Evolutionary conservation across 768 basidiomycete species (phyloP), one percentile per base, ranked within the genome.

Genomic region (Pleurotus pulmonarius): DNA sequence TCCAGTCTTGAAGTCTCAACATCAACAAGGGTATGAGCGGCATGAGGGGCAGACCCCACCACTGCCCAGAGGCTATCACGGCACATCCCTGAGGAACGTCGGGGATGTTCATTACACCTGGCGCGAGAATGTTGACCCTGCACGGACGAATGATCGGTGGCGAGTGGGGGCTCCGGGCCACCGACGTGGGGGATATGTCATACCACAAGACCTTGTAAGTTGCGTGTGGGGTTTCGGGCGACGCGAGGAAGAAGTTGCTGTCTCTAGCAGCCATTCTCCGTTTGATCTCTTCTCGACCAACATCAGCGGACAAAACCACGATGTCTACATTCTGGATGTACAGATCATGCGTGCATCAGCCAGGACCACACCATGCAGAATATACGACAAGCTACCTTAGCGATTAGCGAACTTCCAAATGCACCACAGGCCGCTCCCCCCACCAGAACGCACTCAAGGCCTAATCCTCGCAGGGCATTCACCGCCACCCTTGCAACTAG

Each of bases 271-370:
- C 66, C 13, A 77, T 61, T 38, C 65, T 53, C 4, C 29, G 51
- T 52, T 77, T 75, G 45, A 77, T 38, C 56, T 7, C 44, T 41
- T 63, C 75, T 69, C 58, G 63, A 61, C 18, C 49, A 20, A 52
- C 48, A 37, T 40, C 62, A 55, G 4, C 34, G 16, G 69, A 67
- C 37, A 74, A 62, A n/a, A 73, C 69, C 39, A 73, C 61, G 5
- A 76, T 61, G 51, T 75, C 74, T 12, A 74, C 55, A 49, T 75
- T 74, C 75, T 75, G 26, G 8, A 22, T 6, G 40, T 3, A n/a
- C 3, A 34, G 12, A 53, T 41, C 26, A 6, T 5, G 20, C 20
- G 12, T 24, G 34, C 20, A n/a, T 13, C 22, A 11, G 37, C 15
- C 5, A 11, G 4, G 38, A 13, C 3, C 5, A 16, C 3, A 16